Conservation (phyloP, 352 stramenopile genomes). For the Paralagenidium karlingii region DNA sequence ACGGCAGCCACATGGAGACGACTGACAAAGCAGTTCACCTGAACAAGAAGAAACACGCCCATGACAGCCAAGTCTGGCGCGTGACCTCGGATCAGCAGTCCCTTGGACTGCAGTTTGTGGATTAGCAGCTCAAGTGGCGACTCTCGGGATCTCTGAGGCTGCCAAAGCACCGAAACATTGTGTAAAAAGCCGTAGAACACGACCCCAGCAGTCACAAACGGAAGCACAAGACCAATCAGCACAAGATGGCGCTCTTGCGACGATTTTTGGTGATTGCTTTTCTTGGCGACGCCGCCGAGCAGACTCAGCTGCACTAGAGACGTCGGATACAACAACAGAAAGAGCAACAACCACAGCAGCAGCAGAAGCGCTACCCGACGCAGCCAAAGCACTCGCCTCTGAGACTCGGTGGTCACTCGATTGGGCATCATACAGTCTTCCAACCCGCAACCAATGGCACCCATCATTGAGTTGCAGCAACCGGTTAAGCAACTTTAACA, state of each 20-base stretch:
- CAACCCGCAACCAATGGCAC: constrained; percentile 1
- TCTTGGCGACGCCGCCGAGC: constrained; percentile 10
- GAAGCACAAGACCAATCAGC: constrained; percentile 15
- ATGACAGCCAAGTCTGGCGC: constrained; percentile 31
- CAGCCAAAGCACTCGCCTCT: neutral
- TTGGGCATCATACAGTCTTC: constrained; percentile 3
- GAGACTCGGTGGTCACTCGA: neutral
- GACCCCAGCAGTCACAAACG: constrained; percentile 18
- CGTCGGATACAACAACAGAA: constrained; percentile 35
- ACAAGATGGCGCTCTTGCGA: constrained; percentile 36
- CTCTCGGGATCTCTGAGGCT: neutral
- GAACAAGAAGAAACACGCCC: constrained; percentile 26
- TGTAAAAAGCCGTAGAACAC: constrained; percentile 22
- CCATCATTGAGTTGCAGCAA: too few relatives aligned
- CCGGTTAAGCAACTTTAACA: neutral
- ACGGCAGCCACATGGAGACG: too few relatives aligned
- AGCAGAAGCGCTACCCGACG: constrained; percentile 1
- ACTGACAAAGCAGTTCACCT: constrained; percentile 49
- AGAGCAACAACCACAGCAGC: constrained; percentile 18
- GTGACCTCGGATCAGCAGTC: constrained; percentile 16
- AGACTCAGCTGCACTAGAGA: constrained; percentile 18
- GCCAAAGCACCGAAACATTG: constrained; percentile 1
- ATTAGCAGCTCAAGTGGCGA: neutral
- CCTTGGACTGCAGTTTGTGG: constrained; percentile 1
- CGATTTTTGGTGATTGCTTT: constrained; percentile 16